Percentiles rank a stretch among this genome's conserved stretches.
phyloP scores from a whole-genome alignment of 78 protist genomes.

The Diacronema lutheri region DNA sequence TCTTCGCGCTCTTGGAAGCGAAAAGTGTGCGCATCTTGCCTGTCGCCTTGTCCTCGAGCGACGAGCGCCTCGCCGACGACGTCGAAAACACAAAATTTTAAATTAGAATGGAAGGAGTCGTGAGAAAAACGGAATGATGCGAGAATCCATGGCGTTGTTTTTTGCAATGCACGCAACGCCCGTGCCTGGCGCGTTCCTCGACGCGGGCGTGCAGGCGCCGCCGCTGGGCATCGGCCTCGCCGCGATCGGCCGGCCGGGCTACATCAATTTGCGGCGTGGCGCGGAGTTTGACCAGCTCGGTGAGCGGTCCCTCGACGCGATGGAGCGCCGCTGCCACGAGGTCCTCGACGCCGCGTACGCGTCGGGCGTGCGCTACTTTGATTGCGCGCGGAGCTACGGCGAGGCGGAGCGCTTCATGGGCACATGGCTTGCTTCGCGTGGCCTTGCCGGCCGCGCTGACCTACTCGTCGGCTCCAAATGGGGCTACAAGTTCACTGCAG shows the following conservation, averaged over 20 bases:
- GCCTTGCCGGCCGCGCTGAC: too few species aligned
- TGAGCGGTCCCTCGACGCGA: background rate
- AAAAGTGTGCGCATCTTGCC: too few species aligned
- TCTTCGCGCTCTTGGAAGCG: too few species aligned
- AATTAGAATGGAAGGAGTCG: too few species aligned
- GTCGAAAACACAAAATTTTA: too few species aligned
- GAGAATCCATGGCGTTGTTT: too few species aligned
- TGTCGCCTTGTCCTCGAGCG: too few species aligned
- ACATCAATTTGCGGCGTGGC: background rate
- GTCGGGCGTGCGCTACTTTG: background rate
- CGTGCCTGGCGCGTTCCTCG: too few species aligned
- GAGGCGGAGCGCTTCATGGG: background rate
- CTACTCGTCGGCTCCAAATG: background rate
- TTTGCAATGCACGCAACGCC: too few species aligned
- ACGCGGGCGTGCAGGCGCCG: too few species aligned
- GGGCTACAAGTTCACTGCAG: constrained; percentile 9
- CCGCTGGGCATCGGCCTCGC: background rate
- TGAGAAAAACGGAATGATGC: too few species aligned
- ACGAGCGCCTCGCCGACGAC: too few species aligned
- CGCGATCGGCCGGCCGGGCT: background rate
- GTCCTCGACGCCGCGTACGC: background rate
- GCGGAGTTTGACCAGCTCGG: background rate
- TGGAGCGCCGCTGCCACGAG: background rate
- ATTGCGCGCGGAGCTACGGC: constrained; percentile 13
- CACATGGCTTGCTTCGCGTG: background rate